A percentile compares a stretch with the other conserved stretches of the same genome.
Conservation (phyloP, 495 filamentous ascomycete species). For the Massariosphaeria phaeospora region DNA sequence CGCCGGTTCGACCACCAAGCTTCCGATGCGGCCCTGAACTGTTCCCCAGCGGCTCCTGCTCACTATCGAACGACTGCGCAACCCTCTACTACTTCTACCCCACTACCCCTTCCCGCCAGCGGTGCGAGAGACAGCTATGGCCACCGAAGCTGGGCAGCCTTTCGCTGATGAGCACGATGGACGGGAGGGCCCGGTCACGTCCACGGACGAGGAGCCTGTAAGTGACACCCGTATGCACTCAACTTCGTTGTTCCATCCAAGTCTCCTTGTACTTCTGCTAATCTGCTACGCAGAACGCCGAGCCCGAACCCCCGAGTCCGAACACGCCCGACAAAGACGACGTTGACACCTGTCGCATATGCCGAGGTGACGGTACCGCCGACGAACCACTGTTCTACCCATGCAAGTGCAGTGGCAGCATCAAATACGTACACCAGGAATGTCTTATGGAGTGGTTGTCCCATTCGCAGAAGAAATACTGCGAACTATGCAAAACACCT, state of each 20-base stretch:
- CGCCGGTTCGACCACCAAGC: not conserved
- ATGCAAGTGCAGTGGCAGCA: conserved; percentile 97
- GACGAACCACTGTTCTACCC: conserved; percentile 92
- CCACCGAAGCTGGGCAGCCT: not conserved
- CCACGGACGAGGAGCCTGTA: not conserved
- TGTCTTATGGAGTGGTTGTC: conserved; percentile 98
- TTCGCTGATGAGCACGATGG: not conserved
- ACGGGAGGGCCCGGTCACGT: not conserved
- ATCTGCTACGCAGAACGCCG: conserved; percentile 62
- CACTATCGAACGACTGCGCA: not conserved
- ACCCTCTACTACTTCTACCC: not conserved
- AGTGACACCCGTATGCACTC: not conserved
- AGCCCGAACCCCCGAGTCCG: not conserved
- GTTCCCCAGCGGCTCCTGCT: not conserved
- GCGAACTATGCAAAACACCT: conserved; percentile 96
- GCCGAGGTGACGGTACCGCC: conserved; percentile 77
- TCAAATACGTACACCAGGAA: conserved; percentile 95
- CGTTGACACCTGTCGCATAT: conserved; percentile 88
- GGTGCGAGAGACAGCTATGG: not conserved
- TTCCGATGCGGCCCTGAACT: conserved; percentile 12
- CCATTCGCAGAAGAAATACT: conserved; percentile 98
- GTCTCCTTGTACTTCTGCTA: too few relatives aligned
- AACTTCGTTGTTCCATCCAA: too few relatives aligned
- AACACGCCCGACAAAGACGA: conserved; percentile 39
- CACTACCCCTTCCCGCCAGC: not conserved